Conservation (phyloP, 257 asterid species). For the Fraxinus americana region DNA sequence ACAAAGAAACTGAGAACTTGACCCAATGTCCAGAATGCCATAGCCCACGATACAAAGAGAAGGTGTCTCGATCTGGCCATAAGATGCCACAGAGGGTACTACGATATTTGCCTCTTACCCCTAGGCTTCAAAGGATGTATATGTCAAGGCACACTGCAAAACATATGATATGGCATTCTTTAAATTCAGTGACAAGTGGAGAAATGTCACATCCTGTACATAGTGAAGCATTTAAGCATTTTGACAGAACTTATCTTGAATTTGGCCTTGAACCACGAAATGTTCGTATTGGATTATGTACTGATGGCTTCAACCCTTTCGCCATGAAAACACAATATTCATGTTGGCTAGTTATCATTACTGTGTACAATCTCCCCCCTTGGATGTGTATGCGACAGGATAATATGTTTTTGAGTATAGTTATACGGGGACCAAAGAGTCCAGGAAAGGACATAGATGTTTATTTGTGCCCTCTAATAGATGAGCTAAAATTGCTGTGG, state of each 20-base stretch:
- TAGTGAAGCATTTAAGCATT: conserved; percentile 2
- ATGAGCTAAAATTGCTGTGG: neutral
- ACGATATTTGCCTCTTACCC: conserved; percentile 2
- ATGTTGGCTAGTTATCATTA: conserved; percentile 1
- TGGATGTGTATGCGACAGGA: neutral
- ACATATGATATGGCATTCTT: conserved; percentile 15
- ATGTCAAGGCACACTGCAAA: neutral
- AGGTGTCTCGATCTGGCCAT: neutral
- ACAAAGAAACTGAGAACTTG: neutral
- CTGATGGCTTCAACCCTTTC: conserved; percentile 11
- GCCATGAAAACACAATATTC: neutral
- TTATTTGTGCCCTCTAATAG: neutral
- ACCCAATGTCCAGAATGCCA: neutral
- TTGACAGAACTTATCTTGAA: neutral
- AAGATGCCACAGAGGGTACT: neutral
- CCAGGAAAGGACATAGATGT: neutral
- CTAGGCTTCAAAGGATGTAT: conserved; percentile 6
- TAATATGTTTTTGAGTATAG: neutral
- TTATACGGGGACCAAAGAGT: neutral
- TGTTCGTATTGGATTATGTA: conserved; percentile 10
- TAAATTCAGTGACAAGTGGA: neutral
- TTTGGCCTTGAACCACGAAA: neutral
- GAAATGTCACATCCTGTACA: neutral
- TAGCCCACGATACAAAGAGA: neutral
- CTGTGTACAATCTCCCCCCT: neutral